Conservation (phyloP, 352 stramenopile species). For the Peronosclerospora sorghi region DNA sequence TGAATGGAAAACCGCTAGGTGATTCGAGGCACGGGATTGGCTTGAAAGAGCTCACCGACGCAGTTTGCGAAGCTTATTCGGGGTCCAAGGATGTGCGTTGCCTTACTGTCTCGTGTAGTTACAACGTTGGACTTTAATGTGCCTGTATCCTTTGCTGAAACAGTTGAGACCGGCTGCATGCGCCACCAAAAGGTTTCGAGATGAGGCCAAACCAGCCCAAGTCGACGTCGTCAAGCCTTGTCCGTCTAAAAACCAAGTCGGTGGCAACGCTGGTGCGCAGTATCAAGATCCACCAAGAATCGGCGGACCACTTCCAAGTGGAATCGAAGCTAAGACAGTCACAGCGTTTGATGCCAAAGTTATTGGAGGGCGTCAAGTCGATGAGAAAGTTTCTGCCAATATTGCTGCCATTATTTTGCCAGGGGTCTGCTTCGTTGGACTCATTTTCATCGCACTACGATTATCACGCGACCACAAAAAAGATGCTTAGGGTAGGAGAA, state of each 20-base stretch:
- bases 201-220: conserved; percentile 23
- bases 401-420: conserved; percentile 38
- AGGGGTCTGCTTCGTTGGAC: conserved; percentile 34
- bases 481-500: conserved; percentile 26
- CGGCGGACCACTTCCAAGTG: conserved; percentile 29
- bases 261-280: conserved; percentile 12
- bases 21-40: conserved; percentile 50
- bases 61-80: conserved; percentile 58
- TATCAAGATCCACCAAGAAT: conserved; percentile 59
- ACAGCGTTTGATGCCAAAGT: conserved; percentile 30
- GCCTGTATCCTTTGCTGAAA: neutral
- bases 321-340: conserved; percentile 19
- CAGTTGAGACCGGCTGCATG: conserved; percentile 40
- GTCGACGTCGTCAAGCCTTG: conserved; percentile 52
- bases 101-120: neutral
- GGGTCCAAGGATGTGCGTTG: conserved; percentile 31
- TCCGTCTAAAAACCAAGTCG: conserved; percentile 48
- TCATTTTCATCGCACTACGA: conserved; percentile 39
- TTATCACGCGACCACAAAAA: conserved; percentile 71
- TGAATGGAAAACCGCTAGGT: conserved; percentile 48
- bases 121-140: neutral
- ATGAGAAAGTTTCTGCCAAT: conserved; percentile 8
- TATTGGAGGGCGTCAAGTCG: conserved; percentile 20
- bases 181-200: conserved; percentile 48
- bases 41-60: conserved; percentile 51